These are phyloP conservation scores for Neurospora sp. DNA, from an alignment of 495 filamentous ascomycete species.

Conservation along the genomic window DNA sequence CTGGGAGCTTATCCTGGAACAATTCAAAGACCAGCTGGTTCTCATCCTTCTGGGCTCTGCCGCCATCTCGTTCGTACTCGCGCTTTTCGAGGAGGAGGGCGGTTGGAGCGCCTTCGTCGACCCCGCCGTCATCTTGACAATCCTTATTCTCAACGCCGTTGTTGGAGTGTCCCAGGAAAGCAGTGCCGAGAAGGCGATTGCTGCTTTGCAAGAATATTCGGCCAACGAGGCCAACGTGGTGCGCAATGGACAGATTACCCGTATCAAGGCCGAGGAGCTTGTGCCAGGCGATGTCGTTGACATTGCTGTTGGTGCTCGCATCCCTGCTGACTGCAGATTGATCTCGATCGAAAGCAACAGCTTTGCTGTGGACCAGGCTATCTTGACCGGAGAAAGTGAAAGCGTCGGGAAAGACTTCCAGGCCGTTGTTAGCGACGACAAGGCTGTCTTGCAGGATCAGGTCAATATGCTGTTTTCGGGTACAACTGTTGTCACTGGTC, in stretches of 20 bases:
- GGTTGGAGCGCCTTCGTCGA: conserved; percentile 99
- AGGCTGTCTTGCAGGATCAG: conserved; percentile 96
- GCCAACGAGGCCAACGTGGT: conserved; percentile 95
- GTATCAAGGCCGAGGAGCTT: conserved; percentile 86
- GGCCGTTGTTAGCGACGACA: conserved; percentile 56
- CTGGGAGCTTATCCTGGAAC: conserved; percentile 93
- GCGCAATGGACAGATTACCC: conserved; percentile 61
- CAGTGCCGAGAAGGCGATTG: conserved; percentile 97
- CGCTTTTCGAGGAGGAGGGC: conserved; percentile 84
- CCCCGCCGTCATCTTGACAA: conserved; percentile 92
- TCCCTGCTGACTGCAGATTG: conserved; percentile 93
- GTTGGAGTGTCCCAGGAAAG: conserved; percentile 98
- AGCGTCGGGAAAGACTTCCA: conserved; percentile 79
- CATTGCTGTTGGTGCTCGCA: conserved; percentile 81
- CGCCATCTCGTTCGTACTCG: conserved; percentile 86
- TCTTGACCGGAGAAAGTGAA: conserved; percentile 96
- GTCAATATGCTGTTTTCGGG: conserved; percentile 97
- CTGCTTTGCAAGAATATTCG: conserved; percentile 96
- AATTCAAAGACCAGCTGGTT: conserved; percentile 98
- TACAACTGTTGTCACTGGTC: conserved; percentile 91
- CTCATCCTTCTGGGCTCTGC: conserved; percentile 91
- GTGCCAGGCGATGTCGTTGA: conserved; percentile 92
- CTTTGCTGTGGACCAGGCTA: conserved; percentile 92
- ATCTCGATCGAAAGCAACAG: conserved; percentile 91
- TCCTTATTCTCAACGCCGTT: conserved; percentile 90